A percentile compares a stretch with the other conserved stretches of the same genome.
phyloP scores from a whole-genome alignment of 768 basidiomycete species.

The Amanita fuliginea region DNA sequence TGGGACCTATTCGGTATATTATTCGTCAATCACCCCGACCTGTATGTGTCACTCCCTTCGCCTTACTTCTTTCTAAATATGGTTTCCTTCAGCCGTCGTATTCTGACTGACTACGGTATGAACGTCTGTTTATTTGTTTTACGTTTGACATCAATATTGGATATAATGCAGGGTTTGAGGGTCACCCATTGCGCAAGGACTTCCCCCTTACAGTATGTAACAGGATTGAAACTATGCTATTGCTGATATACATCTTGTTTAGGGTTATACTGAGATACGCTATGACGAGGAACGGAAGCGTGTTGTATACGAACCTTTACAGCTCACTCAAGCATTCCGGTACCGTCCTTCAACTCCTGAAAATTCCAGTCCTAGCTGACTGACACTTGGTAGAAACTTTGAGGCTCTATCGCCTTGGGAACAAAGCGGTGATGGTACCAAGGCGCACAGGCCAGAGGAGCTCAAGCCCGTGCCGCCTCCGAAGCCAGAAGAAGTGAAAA shows the following conservation, averaged over 20 bases:
- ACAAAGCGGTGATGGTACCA: conserved; percentile 63
- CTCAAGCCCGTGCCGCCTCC: conserved; percentile 71
- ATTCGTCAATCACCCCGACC: conserved; percentile 92
- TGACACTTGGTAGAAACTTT: conserved; percentile 59
- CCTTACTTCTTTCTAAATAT: conserved; percentile 1
- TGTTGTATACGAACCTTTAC: conserved; percentile 94
- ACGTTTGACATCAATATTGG: conserved; percentile 3
- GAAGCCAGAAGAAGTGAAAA: conserved; percentile 71
- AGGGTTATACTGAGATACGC: conserved; percentile 98
- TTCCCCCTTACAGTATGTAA: conserved; percentile 85
- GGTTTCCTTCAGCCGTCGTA: conserved; percentile 60
- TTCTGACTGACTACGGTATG: conserved; percentile 93
- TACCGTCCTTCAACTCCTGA: conserved; percentile 19
- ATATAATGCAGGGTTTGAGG: conserved; percentile 68
- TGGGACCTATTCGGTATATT: conserved; percentile 98
- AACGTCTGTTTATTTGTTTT: conserved; percentile 9
- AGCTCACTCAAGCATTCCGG: conserved; percentile 98
- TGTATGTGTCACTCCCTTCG: conserved; percentile 42
- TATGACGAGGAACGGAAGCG: conserved; percentile 98
- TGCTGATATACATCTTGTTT: conserved; percentile 4
- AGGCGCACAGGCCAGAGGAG: conserved; percentile 47
- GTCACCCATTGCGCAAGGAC: conserved; percentile 95
- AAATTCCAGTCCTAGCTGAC: not conserved
- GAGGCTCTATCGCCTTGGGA: conserved; percentile 93
- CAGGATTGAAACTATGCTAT: not conserved